Conservation (phyloP, 2,329 filamentous ascomycete genomes). For the Beauveria sp. region DNA sequence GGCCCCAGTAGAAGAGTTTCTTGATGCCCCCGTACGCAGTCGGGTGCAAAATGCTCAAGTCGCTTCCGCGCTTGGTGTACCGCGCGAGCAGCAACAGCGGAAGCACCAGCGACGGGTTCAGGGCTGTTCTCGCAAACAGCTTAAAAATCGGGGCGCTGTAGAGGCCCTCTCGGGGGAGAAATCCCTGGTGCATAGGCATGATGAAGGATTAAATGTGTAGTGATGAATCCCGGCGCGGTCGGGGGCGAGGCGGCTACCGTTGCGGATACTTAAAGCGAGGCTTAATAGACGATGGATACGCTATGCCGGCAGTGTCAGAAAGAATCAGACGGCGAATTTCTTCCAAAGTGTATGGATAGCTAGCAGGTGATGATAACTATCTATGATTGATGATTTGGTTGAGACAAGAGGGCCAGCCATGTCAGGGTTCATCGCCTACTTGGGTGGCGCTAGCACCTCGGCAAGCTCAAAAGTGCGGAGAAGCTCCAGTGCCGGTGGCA, state of each 20-base stretch:
- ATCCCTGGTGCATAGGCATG: constrained; percentile 40
- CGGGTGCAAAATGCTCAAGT: constrained; percentile 45
- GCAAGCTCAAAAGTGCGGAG: constrained; percentile 10
- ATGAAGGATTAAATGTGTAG: background rate
- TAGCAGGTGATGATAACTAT: background rate
- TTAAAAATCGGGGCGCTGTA: constrained; percentile 52
- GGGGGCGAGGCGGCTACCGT: background rate
- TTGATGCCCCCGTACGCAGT: constrained; percentile 41
- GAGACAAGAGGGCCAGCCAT: background rate
- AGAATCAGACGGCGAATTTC: background rate
- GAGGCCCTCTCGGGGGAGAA: constrained; percentile 50
- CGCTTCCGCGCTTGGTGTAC: constrained; percentile 54
- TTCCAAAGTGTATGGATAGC: background rate
- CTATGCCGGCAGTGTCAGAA: background rate
- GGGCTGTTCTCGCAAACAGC: constrained; percentile 50
- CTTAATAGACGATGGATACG: background rate
- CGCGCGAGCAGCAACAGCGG: constrained; percentile 55
- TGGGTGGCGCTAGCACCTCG: constrained; percentile 7
- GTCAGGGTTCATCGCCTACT: background rate
- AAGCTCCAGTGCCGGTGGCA: background rate
- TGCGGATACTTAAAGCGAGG: background rate
- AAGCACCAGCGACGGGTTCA: constrained; percentile 59
- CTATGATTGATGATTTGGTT: background rate
- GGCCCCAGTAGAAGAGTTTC: constrained; percentile 23
- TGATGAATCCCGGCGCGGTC: background rate